These are phyloP conservation scores for Hemerocallis citrina DNA, from an alignment of 106 monocot species.

Conservation along the genomic window DNA sequence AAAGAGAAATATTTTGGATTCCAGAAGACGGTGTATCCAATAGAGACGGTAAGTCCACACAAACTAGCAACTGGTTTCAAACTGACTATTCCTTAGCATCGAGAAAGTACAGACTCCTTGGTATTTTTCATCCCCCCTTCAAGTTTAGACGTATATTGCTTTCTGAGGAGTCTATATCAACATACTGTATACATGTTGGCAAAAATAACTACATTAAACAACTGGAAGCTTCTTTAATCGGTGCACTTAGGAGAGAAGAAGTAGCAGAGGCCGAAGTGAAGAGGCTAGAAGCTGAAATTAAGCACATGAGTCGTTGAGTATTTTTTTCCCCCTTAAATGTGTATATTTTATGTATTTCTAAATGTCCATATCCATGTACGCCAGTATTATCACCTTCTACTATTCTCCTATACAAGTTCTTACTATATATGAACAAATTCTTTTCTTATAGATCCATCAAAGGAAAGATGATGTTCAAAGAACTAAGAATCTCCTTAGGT, in stretches of 20 bases:
- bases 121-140: background rate
- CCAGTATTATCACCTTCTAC: background rate
- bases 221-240: slow-evolving; percentile 36
- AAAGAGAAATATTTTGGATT: too few species aligned
- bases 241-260: slow-evolving; percentile 60
- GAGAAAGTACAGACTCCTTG: too few species aligned
- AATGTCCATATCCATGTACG: too few species aligned
- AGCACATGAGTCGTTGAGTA: slow-evolving; percentile 58
- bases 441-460: slow-evolving; percentile 28
- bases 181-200: background rate
- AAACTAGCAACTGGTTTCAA: too few species aligned
- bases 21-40: too few species aligned
- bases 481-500: slow-evolving; percentile 14
- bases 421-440: background rate
- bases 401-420: background rate
- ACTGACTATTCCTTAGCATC: too few species aligned
- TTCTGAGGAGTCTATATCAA: background rate
- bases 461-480: slow-evolving; percentile 42
- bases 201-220: slow-evolving; percentile 25
- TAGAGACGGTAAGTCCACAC: too few species aligned
- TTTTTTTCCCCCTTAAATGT: background rate
- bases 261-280: slow-evolving; percentile 22
- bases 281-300: slow-evolving; percentile 53
- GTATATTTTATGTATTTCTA: background rate
- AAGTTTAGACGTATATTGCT: background rate